Conservation (phyloP, 495 filamentous ascomycete species). For the Schizothecium vesticola region DNA sequence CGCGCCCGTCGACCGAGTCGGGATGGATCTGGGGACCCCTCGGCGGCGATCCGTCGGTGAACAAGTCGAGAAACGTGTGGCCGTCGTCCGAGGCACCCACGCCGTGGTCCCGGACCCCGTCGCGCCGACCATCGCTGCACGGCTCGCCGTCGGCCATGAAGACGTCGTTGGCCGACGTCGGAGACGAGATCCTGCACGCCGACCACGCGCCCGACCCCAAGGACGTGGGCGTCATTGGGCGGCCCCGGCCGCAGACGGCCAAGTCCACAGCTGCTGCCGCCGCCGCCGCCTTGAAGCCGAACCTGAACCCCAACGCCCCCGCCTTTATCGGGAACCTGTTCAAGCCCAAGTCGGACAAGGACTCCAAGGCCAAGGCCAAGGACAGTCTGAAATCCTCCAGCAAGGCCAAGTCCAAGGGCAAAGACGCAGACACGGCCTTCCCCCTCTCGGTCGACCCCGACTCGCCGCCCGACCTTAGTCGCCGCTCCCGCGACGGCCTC, state of each 20-base stretch:
- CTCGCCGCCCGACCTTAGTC: constrained; percentile 54
- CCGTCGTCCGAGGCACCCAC: constrained; percentile 30
- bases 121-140: constrained; percentile 43
- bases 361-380: constrained; percentile 28
- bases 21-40: constrained; percentile 46
- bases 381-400: constrained; percentile 23
- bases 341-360: constrained; percentile 36
- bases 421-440: constrained; percentile 18
- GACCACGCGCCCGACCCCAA: constrained; percentile 39
- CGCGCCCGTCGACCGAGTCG: constrained; percentile 75
- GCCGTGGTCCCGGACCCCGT: constrained; percentile 42
- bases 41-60: constrained; percentile 17
- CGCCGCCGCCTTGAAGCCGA: no score
- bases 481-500: constrained; percentile 49
- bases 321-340: constrained; percentile 46
- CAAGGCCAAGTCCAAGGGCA: constrained; percentile 29
- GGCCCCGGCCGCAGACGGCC: constrained; percentile 40
- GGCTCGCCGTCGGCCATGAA: constrained; percentile 45
- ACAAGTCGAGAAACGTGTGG: constrained; percentile 40
- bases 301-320: constrained; percentile 47
- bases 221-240: constrained; percentile 47
- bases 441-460: constrained; percentile 28
- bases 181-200: constrained; percentile 47
- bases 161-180: constrained; percentile 45
- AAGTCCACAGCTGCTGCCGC: constrained; percentile 29